Conservation (phyloP, 768 basidiomycete genomes). For the Hygrocybe punicea region DNA sequence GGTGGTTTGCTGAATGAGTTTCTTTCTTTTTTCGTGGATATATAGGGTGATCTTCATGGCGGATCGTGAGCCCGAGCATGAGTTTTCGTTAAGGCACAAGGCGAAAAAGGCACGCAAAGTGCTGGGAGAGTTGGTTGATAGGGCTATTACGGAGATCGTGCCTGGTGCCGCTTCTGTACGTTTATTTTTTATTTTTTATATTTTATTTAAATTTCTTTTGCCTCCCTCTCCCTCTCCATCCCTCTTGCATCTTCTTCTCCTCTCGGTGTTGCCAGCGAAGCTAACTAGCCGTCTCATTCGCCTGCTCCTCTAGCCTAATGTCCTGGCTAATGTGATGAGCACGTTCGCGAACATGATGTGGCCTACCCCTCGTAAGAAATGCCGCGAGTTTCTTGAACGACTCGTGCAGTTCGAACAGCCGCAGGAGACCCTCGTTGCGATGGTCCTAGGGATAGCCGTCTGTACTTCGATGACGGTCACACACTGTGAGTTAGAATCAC, state of each 20-base stretch:
- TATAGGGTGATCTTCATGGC: constrained; percentile 15
- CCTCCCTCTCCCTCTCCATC: not conserved
- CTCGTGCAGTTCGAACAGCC: constrained; percentile 37
- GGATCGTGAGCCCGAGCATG: constrained; percentile 12
- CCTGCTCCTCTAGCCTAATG: no score
- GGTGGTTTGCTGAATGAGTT: no score
- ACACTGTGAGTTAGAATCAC: constrained; percentile 41
- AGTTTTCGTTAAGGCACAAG: constrained; percentile 5
- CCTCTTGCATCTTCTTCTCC: no score
- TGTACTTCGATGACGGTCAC: constrained; percentile 46
- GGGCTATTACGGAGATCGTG: constrained; percentile 2
- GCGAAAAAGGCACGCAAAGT: not conserved
- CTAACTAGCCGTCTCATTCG: no score
- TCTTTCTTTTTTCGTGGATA: no score
- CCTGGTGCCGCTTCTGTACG: not conserved
- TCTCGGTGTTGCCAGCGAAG: no score
- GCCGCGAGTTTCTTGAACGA: constrained; percentile 38
- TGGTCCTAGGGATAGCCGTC: constrained; percentile 46
- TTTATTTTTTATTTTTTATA: not conserved
- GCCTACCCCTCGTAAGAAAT: constrained; percentile 24
- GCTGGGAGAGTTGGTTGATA: constrained; percentile 1
- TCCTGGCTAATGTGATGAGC: not conserved
- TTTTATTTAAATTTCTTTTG: not conserved
- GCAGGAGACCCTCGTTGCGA: constrained; percentile 42
- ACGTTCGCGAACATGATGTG: not conserved